Base-by-base conservation (phyloP, 2,329 filamentous ascomycete genomes). In the Trichoderma lentiforme region DNA sequence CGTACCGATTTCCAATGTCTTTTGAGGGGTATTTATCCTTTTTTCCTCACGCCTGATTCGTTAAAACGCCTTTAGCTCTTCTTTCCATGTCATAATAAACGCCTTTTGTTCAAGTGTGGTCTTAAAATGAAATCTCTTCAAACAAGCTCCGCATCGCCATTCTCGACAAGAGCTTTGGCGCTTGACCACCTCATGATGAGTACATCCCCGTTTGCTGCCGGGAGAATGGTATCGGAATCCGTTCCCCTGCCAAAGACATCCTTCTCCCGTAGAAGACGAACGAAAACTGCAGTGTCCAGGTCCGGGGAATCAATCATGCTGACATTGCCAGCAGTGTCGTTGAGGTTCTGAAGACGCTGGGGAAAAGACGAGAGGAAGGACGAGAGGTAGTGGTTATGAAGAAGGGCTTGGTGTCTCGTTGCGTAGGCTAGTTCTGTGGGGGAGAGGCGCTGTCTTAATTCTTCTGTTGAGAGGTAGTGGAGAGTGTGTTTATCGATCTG, bases 221-320 rank as follows among this genome's bases (percentile, higher is more conserved):
- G 85, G 79, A 93, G 79, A 73, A 83, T 79, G 80, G 85, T 83
- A 83, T 93, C 91, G 74, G 81, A 85, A 74, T 92, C 90, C 9
- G 90, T 90, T 14, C 91, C 91, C 74, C 86, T 86, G 7, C 90
- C 87, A 71, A 85, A 83, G 14, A 90, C 87, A 6, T 87, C 83
- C 3, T 85, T 83, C 77, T 92, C 89, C 69, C 85, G 86, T 68
- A 95, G 82, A 63, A 93, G 86, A 73, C 95, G 86, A 53, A 94
- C 90, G 81, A 99, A 98, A 2, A 98, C 95, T 8, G 94, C 94
- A 2, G 88, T 86, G 73, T 96, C 92, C 62, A 90, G 83, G 79
- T 98, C 96, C 0, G 96, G 96, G 2, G 88, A 86, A 78, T 97
- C 94, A 34, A 98, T 89, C 96, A 99, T 99, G 83, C 89, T 94